Evolutionary conservation across 2,329 filamentous ascomycete genomes (phyloP).

Genomic region (Penicillium vulpinum): DNA sequence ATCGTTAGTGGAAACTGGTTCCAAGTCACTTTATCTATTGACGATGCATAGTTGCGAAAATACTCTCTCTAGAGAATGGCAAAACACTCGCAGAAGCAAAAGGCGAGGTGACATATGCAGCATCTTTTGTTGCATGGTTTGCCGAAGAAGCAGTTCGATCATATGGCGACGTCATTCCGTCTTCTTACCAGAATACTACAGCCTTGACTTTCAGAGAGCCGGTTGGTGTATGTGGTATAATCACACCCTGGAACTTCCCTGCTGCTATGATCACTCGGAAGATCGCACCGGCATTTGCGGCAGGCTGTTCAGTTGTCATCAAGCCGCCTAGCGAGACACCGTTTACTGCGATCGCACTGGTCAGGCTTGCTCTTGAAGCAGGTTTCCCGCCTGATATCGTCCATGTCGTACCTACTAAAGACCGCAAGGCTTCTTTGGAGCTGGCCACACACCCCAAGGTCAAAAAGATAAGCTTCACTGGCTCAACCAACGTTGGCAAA

Average conservation of each 20-base stretch:
- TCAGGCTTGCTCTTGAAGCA: slow-evolving; percentile 27
- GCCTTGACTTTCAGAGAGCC: slow-evolving; percentile 78
- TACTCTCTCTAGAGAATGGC: slow-evolving; percentile 52
- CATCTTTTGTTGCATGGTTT: slow-evolving; percentile 55
- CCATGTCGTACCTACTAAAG: slow-evolving; percentile 8
- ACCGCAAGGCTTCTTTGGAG: not conserved
- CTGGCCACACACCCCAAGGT: slow-evolving; percentile 10
- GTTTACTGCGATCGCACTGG: slow-evolving; percentile 31
- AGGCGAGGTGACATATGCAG: slow-evolving; percentile 51
- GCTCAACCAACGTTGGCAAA: slow-evolving; percentile 18
- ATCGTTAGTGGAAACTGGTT: not conserved
- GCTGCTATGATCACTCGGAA: slow-evolving; percentile 65
- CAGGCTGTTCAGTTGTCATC: slow-evolving; percentile 39
- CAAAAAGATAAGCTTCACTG: slow-evolving; percentile 28
- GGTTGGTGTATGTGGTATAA: slow-evolving; percentile 77
- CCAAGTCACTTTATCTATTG: not conserved
- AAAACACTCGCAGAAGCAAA: slow-evolving; percentile 55
- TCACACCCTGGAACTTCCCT: slow-evolving; percentile 89
- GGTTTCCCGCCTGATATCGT: slow-evolving; percentile 35
- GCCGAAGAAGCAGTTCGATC: slow-evolving; percentile 51
- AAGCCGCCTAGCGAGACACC: slow-evolving; percentile 40
- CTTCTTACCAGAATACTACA: slow-evolving; percentile 60
- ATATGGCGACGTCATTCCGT: slow-evolving; percentile 57
- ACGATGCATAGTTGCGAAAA: not conserved
- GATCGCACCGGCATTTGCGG: slow-evolving; percentile 37